Evolutionary conservation across 768 basidiomycete species (phyloP), one percentile per base, ranked within the genome.

Genomic region (Kwoniella sp.): DNA sequence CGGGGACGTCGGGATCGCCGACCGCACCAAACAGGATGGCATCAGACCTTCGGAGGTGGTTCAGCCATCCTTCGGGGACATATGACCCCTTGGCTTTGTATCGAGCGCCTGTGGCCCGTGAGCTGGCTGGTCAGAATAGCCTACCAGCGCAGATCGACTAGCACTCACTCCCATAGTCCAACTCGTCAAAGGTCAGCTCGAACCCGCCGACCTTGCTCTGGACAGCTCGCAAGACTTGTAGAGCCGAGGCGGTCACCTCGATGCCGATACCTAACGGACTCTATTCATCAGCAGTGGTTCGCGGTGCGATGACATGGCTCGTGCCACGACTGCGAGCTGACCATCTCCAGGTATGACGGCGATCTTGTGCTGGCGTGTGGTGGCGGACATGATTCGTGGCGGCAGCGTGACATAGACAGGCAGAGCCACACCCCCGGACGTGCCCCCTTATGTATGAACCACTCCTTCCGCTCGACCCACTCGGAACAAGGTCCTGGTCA

Each of bases 1-100:
- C 81, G n/a, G 81, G 80, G 3, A 81, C 79, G n/a, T 77, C 74
- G 17, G 79, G 79, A 65, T 78, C 78, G 1, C 79, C 80, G 37
- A 80, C 80, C 47, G 69, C 69, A n/a, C 80, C 80, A 62, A 81
- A 81, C 64, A 70, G 63, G 53, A 72, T 72, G 17, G 67, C 67
- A 45, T 71, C 69, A 44, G 51, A 58, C 32, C 51, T 26, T 43
- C 53, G 48, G 23, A 73, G 56, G 31, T 56, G 50, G 27, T 65
- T 67, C 27, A 71, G 54, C 43, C 62, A 67, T 33, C 60, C 64
- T 10, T 59, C 52, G 0, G 81, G 80, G 3, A 79, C 69, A 73
- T 81, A 80, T 27, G 71, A 73, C 6, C 80, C 80, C 46, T 78
- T 75, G 46, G 77, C 64, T 40, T 76, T 76, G 64, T 80, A 81